phyloP scores from a whole-genome alignment of 2,329 filamentous ascomycete genomes.

The Grosmannia huntii region DNA sequence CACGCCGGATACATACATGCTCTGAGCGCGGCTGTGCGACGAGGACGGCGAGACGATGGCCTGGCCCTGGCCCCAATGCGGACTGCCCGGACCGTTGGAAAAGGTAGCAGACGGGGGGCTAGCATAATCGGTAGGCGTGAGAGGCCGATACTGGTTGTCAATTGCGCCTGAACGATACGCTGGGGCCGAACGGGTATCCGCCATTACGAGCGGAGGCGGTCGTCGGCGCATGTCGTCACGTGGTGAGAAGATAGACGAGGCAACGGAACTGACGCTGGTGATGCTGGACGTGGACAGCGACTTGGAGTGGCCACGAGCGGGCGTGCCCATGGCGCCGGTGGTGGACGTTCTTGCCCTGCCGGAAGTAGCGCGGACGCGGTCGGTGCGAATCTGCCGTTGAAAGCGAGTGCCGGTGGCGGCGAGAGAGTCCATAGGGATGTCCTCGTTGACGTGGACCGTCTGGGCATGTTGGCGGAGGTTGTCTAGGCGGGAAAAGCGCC shows the following conservation, averaged over 20 bases:
- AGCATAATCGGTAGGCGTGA: constrained; percentile 62
- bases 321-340: constrained; percentile 56
- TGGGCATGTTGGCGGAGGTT: constrained; percentile 95
- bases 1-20: constrained; percentile 53
- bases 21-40: constrained; percentile 54
- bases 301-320: constrained; percentile 72
- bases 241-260: constrained; percentile 57
- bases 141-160: constrained; percentile 50
- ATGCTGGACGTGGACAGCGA: constrained; percentile 79
- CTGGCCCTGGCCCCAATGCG: constrained; percentile 55
- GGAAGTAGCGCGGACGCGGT: constrained; percentile 56
- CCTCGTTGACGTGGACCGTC: constrained; percentile 94
- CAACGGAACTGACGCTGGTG: constrained; percentile 50
- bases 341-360: constrained; percentile 67
- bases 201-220: constrained; percentile 75
- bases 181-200: constrained; percentile 54
- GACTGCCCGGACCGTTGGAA: constrained; percentile 63
- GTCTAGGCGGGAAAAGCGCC: constrained; percentile 85
- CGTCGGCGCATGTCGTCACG: constrained; percentile 56
- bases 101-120: constrained; percentile 79
- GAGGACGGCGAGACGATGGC: constrained; percentile 60
- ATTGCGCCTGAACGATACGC: constrained; percentile 49
- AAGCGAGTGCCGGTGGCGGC: constrained; percentile 87
- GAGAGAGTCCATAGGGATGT: constrained; percentile 86
- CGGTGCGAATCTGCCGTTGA: constrained; percentile 81